phyloP scores from a whole-genome alignment of 495 filamentous ascomycete species.

The Tuber magnatum region DNA sequence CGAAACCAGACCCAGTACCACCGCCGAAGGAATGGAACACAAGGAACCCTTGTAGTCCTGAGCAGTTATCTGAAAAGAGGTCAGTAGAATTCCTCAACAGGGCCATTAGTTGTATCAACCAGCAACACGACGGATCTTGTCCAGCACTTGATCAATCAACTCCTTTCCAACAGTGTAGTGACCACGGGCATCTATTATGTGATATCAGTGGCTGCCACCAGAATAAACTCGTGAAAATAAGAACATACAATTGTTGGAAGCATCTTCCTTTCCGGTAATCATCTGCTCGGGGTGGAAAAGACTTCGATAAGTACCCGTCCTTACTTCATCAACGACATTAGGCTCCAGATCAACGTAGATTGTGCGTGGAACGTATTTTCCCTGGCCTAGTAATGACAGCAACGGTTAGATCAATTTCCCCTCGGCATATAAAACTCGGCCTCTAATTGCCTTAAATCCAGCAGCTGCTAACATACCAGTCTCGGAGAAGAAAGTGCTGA shows the following conservation, averaged over 20 bases:
- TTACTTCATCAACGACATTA: constrained; percentile 99
- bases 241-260: constrained; percentile 87
- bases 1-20: constrained; percentile 86
- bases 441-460: background rate
- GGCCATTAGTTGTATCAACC: constrained; percentile 48
- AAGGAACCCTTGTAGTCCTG: constrained; percentile 81
- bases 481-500: constrained; percentile 99
- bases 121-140: constrained; percentile 74
- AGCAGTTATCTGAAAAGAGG: constrained; percentile 66
- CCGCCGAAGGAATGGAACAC: constrained; percentile 94
- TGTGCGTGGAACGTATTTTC: constrained; percentile 97
- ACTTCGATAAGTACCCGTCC: constrained; percentile 88
- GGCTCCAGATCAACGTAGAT: constrained; percentile 99
- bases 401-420: constrained; percentile 8
- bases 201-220: constrained; percentile 37
- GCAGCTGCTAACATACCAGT: constrained; percentile 63
- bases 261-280: constrained; percentile 99
- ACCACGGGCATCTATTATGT: constrained; percentile 64
- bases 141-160: constrained; percentile 72
- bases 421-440: background rate
- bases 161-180: constrained; percentile 94
- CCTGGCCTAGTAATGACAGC: constrained; percentile 60
- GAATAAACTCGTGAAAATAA: background rate
- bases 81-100: constrained; percentile 9
- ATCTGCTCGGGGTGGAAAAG: constrained; percentile 98